Percentiles rank a stretch among this genome's conserved stretches.
phyloP scores from a whole-genome alignment of 768 basidiomycete species.

The Tulasnella sp. region DNA sequence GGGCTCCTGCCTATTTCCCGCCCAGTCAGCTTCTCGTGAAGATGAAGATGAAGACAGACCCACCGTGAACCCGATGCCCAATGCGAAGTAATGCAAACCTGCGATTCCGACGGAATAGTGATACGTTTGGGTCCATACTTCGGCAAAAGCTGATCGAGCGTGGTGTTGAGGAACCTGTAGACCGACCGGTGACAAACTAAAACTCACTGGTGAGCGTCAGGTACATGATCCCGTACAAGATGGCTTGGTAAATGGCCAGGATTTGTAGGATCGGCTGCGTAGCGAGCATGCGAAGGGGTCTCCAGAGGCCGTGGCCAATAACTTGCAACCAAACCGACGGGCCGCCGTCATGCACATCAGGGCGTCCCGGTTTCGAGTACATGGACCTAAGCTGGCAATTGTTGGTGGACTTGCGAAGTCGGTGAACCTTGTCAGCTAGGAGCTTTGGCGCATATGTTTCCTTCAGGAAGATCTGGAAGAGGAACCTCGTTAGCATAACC shows the following conservation, averaged over 20 bases:
- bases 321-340: slow-evolving; percentile 23
- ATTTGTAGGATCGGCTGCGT: slow-evolving; percentile 56
- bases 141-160: slow-evolving; percentile 20
- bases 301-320: slow-evolving; percentile 40
- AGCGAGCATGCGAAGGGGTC: slow-evolving; percentile 55
- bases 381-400: slow-evolving; percentile 20
- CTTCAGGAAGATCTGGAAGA: slow-evolving; percentile 23
- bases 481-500: not conserved
- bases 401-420: slow-evolving; percentile 22
- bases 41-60: slow-evolving; percentile 19
- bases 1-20: slow-evolving; percentile 5
- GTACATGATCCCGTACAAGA: slow-evolving; percentile 52
- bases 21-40: slow-evolving; percentile 28
- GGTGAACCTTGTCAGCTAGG: slow-evolving; percentile 22
- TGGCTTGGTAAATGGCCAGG: slow-evolving; percentile 54
- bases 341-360: slow-evolving; percentile 1
- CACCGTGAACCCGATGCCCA: slow-evolving; percentile 46
- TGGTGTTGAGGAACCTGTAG: slow-evolving; percentile 19
- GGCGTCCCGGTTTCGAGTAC: slow-evolving; percentile 22
- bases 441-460: slow-evolving; percentile 30
- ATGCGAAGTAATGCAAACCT: slow-evolving; percentile 57
- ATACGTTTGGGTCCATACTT: slow-evolving; percentile 30
- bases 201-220: slow-evolving; percentile 26
- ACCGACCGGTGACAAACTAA: not conserved
- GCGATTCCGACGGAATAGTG: slow-evolving; percentile 43